Conservation (phyloP, 768 basidiomycete species). For the Pleurotus giganteus region DNA sequence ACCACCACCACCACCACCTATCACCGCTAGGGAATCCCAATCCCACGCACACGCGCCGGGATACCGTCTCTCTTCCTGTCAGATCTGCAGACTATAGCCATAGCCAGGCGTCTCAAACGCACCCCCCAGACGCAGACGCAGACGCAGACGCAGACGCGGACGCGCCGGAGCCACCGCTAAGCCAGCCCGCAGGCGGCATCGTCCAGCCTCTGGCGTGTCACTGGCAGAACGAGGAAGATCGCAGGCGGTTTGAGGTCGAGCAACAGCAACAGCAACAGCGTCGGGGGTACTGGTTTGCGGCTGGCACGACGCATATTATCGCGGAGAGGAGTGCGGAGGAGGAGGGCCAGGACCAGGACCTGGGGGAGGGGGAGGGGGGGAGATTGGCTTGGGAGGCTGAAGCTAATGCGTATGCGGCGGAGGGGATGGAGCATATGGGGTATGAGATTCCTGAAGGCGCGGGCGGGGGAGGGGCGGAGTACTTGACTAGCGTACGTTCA, state of each 20-base stretch:
- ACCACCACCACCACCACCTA: constrained; percentile 15
- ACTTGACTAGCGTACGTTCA: constrained; percentile 23
- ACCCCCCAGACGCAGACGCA: constrained; percentile 14
- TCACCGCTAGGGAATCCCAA: constrained; percentile 15
- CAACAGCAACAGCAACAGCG: constrained; percentile 2
- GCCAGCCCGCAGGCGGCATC: constrained; percentile 20
- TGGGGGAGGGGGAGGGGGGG: constrained; percentile 10
- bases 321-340: background rate
- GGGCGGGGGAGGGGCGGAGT: constrained; percentile 17
- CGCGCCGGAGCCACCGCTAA: constrained; percentile 17
- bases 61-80: constrained; percentile 28
- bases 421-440: constrained; percentile 22
- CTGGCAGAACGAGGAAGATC: constrained; percentile 6
- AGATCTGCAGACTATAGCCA: constrained; percentile 10
- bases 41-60: constrained; percentile 21
- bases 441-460: constrained; percentile 18
- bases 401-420: constrained; percentile 6
- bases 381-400: background rate
- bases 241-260: background rate
- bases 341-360: background rate
- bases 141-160: too few species aligned
- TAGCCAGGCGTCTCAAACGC: constrained; percentile 11
- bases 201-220: constrained; percentile 12
- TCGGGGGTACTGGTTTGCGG: constrained; percentile 15
- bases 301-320: constrained; percentile 1